Percentiles rank a stretch among this genome's conserved stretches.
These are phyloP conservation scores for Microascus cirrosus DNA, from an alignment of 2,329 filamentous ascomycete genomes.

Conservation along the genomic window DNA sequence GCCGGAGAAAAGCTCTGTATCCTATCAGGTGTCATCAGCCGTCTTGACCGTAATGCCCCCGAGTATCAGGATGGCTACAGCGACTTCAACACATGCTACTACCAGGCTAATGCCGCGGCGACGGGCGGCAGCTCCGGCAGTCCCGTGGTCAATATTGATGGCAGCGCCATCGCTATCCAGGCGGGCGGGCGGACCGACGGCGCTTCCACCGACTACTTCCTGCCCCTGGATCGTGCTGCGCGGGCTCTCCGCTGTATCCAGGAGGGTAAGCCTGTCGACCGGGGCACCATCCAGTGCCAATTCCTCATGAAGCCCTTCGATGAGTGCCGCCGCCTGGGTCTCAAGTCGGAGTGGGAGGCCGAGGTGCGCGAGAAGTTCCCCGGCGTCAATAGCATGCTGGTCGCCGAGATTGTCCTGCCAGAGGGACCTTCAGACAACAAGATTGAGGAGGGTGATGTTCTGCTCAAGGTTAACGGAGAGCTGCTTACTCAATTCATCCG, in stretches of 20 bases:
- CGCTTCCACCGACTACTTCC: slow-evolving; percentile 93
- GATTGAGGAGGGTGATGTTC: slow-evolving; percentile 86
- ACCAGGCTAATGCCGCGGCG: slow-evolving; percentile 92
- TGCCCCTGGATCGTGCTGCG: slow-evolving; percentile 82
- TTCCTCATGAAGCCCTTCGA: slow-evolving; percentile 97
- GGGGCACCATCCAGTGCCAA: slow-evolving; percentile 96
- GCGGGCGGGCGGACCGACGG: slow-evolving; percentile 90
- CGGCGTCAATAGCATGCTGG: slow-evolving; percentile 91
- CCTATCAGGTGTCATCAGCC: slow-evolving; percentile 90
- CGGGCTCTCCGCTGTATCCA: slow-evolving; percentile 81
- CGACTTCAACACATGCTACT: slow-evolving; percentile 94
- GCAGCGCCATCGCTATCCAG: slow-evolving; percentile 82
- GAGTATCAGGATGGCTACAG: slow-evolving; percentile 97
- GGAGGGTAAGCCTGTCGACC: slow-evolving; percentile 60
- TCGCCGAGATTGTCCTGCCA: slow-evolving; percentile 88
- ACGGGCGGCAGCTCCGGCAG: slow-evolving; percentile 97
- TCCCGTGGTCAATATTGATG: slow-evolving; percentile 93
- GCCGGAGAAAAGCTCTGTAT: slow-evolving; percentile 98
- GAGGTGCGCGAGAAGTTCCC: slow-evolving; percentile 75
- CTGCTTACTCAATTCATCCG: slow-evolving; percentile 87
- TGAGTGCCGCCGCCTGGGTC: slow-evolving; percentile 80
- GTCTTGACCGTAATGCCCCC: slow-evolving; percentile 89
- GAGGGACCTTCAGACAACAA: slow-evolving; percentile 79
- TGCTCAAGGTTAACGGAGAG: slow-evolving; percentile 88
- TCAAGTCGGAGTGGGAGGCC: slow-evolving; percentile 78